A percentile compares a stretch with the other conserved stretches of the same genome.
Conservation (phyloP, 805 yeast genomes). For the Yarrowia porcina region DNA sequence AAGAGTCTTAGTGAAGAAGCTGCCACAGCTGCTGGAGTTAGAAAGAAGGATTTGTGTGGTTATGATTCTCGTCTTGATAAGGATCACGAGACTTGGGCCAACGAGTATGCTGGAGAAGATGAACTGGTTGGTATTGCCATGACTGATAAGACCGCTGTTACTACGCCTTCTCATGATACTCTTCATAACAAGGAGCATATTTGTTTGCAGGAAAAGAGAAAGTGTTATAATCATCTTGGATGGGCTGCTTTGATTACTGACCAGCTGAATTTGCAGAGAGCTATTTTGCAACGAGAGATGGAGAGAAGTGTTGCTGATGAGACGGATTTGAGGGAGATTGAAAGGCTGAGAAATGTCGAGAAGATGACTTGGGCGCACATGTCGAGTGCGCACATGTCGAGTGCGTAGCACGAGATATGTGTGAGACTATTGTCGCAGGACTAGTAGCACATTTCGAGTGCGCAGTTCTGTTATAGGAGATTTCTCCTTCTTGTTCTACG, state of each 20-base stretch:
- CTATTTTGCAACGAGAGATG: background rate
- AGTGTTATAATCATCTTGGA: slow-evolving; percentile 17
- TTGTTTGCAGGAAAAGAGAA: slow-evolving; percentile 16
- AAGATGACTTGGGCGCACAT: background rate
- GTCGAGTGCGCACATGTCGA: background rate
- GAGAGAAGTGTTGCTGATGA: background rate
- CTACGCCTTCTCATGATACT: background rate
- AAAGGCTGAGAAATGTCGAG: background rate
- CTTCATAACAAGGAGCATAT: slow-evolving; percentile 9
- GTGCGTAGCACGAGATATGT: no score
- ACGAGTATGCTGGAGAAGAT: background rate
- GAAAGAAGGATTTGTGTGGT: slow-evolving; percentile 34
- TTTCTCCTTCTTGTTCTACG: no score
- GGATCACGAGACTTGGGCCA: background rate
- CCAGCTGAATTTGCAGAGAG: background rate
- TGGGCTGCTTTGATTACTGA: slow-evolving; percentile 17
- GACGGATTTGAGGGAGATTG: slow-evolving; percentile 1
- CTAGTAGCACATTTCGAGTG: no score
- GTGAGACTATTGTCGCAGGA: no score
- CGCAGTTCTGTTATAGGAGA: no score
- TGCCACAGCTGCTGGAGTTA: slow-evolving; percentile 30
- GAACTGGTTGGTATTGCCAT: background rate
- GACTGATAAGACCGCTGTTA: background rate
- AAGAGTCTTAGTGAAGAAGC: slow-evolving; percentile 31
- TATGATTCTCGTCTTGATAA: slow-evolving; percentile 11